A percentile compares a stretch with the other conserved stretches of the same genome.
Conservation (phyloP, 192 early-diverging fungal genomes). For the Coemansia sp. region DNA sequence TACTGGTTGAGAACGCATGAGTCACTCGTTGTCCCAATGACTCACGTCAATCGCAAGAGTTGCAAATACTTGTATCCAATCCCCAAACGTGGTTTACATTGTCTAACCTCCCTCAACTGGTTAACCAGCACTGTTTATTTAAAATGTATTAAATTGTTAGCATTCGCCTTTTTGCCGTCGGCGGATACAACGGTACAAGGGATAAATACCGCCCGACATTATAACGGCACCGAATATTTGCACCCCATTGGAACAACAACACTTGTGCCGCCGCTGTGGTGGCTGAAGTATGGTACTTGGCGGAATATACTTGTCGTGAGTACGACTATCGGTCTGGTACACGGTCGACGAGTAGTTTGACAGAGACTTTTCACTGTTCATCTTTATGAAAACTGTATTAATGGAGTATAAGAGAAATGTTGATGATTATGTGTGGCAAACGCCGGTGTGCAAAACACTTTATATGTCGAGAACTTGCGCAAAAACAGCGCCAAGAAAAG, state of each 20-base stretch:
- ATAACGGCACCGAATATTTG: constrained; percentile 15
- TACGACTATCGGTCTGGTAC: neutral
- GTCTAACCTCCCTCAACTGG: no score
- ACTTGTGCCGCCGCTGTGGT: neutral
- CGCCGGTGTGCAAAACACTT: neutral
- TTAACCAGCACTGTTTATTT: neutral
- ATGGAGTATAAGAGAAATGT: neutral
- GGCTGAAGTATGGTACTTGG: neutral
- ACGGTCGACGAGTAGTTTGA: constrained; percentile 5
- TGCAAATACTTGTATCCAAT: no score
- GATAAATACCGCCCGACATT: constrained; percentile 24
- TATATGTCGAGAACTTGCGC: neutral
- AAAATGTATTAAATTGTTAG: neutral
- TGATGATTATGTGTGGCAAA: neutral
- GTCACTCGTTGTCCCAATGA: neutral
- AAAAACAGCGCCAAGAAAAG: neutral
- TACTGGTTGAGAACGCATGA: neutral
- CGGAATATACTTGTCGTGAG: constrained; percentile 1
- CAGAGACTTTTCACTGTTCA: neutral
- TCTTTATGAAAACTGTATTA: neutral
- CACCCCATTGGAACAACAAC: constrained; percentile 1
- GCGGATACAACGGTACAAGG: constrained; percentile 31
- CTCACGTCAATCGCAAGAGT: neutral
- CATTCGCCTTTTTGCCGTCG: constrained; percentile 27
- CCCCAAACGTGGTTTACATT: no score